Percentiles rank a stretch among this genome's conserved stretches.
phyloP scores from a whole-genome alignment of 2,329 filamentous ascomycete genomes.

The Fusarium sp. region DNA sequence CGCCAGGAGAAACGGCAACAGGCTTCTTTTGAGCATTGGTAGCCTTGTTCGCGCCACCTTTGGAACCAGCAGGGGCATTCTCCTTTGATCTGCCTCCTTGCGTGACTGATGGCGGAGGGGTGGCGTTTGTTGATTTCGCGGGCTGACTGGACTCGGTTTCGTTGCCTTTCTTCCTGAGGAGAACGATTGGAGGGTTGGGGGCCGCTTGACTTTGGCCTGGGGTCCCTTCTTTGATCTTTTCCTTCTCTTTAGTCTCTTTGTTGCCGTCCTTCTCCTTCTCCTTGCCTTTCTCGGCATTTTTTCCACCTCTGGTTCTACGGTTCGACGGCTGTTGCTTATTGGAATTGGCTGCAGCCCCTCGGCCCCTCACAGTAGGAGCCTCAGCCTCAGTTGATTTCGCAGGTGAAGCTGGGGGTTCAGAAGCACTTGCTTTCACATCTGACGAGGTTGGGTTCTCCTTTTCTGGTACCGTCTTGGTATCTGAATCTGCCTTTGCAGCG shows the following conservation, averaged over 20 bases:
- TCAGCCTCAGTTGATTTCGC: constrained; percentile 35
- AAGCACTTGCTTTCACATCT: constrained; percentile 20
- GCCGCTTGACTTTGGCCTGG: constrained; percentile 38
- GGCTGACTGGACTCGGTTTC: constrained; percentile 47
- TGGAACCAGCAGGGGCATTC: constrained; percentile 38
- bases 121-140: constrained; percentile 46
- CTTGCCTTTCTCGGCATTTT: constrained; percentile 57
- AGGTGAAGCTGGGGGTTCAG: constrained; percentile 42
- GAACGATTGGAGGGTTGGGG: constrained; percentile 55
- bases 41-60: constrained; percentile 45
- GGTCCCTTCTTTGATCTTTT: constrained; percentile 44
- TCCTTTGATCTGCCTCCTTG: constrained; percentile 49
- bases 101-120: constrained; percentile 45
- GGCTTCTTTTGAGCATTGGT: constrained; percentile 53
- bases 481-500: constrained; percentile 67
- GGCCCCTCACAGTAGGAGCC: constrained; percentile 41
- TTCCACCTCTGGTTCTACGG: constrained; percentile 55
- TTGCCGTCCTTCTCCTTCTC: constrained; percentile 49
- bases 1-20: constrained; percentile 55
- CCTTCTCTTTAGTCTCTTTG: constrained; percentile 38
- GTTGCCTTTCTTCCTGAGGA: constrained; percentile 56
- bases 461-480: constrained; percentile 55
- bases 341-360: constrained; percentile 37
- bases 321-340: constrained; percentile 48
- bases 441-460: constrained; percentile 50